Percentiles rank a stretch among this genome's conserved stretches.
phyloP scores from a whole-genome alignment of 768 basidiomycete species.

The Lactarius hatsudake region DNA sequence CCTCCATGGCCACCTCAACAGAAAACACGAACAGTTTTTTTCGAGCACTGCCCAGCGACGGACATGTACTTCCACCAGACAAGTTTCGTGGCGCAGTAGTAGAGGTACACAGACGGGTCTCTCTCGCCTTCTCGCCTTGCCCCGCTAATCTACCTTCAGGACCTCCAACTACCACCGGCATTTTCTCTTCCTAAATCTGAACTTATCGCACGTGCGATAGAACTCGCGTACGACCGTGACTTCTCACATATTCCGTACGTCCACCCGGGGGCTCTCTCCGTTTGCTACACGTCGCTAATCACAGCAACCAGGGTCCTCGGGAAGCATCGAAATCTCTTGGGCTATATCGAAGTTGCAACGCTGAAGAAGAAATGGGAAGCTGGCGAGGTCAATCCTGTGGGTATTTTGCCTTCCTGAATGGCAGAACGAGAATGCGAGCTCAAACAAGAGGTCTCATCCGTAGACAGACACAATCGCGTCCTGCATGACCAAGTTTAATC shows the following conservation, averaged over 20 bases:
- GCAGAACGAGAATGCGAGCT: not conserved
- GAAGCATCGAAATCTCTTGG: slow-evolving; percentile 66
- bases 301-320: slow-evolving; percentile 62
- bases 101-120: slow-evolving; percentile 52
- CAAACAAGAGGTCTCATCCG: not conserved
- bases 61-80: slow-evolving; percentile 31
- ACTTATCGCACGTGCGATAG: slow-evolving; percentile 71
- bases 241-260: slow-evolving; percentile 90
- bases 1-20: slow-evolving; percentile 17
- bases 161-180: slow-evolving; percentile 82
- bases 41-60: not conserved
- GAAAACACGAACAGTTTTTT: not conserved
- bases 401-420: slow-evolving; percentile 31
- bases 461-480: slow-evolving; percentile 69
- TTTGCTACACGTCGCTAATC: not conserved
- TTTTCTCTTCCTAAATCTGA: slow-evolving; percentile 75
- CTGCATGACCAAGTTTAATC: slow-evolving; percentile 74
- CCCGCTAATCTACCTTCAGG: slow-evolving; percentile 40
- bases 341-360: slow-evolving; percentile 76
- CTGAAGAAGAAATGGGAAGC: slow-evolving; percentile 80
- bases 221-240: slow-evolving; percentile 89
- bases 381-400: slow-evolving; percentile 65
- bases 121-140: not conserved
- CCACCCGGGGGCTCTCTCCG: not conserved
- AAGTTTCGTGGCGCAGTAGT: slow-evolving; percentile 90